Evolutionary conservation across 495 filamentous ascomycete species (phyloP).

Genomic region (Penicillium ucsense): DNA sequence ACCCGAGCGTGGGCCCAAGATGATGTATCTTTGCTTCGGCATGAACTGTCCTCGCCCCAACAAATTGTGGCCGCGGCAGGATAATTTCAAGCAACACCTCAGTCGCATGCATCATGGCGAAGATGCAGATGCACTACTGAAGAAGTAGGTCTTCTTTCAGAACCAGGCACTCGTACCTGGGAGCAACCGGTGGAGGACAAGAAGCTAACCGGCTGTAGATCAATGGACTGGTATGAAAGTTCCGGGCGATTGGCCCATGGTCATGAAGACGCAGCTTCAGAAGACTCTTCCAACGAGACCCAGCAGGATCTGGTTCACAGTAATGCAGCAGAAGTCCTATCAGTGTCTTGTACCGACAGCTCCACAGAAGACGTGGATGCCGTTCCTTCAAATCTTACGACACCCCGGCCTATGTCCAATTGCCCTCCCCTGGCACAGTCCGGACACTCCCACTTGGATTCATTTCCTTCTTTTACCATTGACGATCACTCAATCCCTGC

Average conservation of each 20-base stretch:
- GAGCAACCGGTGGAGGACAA: no score
- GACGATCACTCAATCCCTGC: background rate
- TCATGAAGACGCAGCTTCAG: conserved; percentile 4
- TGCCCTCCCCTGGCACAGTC: background rate
- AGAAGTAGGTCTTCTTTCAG: conserved; percentile 32
- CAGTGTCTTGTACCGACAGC: background rate
- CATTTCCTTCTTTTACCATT: background rate
- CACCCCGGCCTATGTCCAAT: background rate
- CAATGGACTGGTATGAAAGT: conserved; percentile 33
- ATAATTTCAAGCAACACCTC: conserved; percentile 88
- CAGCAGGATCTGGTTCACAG: conserved; percentile 8
- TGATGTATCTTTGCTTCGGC: conserved; percentile 59
- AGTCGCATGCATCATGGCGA: conserved; percentile 61
- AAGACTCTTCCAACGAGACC: conserved; percentile 2
- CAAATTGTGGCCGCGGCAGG: conserved; percentile 79
- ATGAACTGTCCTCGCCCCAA: conserved; percentile 52
- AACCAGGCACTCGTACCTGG: no score
- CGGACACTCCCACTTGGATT: background rate
- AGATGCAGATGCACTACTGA: conserved; percentile 42
- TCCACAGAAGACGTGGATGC: conserved; percentile 1
- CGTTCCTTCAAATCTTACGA: conserved; percentile 1
- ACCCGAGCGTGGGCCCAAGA: conserved; percentile 41
- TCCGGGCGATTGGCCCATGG: background rate
- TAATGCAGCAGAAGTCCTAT: conserved; percentile 8
- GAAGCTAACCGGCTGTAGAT: conserved; percentile 12